Base-by-base conservation (phyloP, 805 yeast species). In the Cyberlindnera maritima region DNA sequence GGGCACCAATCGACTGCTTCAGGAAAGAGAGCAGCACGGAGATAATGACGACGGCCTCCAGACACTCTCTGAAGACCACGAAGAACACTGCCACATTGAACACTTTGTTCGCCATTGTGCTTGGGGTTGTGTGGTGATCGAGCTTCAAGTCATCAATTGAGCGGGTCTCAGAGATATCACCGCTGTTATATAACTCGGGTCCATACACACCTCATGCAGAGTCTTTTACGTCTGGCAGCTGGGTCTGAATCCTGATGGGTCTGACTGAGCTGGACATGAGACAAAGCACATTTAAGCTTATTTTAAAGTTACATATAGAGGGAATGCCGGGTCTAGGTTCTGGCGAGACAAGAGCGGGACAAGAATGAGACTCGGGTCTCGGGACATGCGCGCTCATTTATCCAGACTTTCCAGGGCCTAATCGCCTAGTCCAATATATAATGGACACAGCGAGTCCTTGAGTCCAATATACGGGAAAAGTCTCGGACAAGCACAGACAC, bases 21-120 rank as follows among this genome's bases (percentile, higher is more conserved):
- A 91, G 75, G 72, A 92, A 92, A 31, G 98, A 95, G 48, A 92
- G 75, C 54, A 92, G 74, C 40, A 92, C 97, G 9, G 98, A 89
- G 53, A 94, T 85, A 54, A 92, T 86, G 56, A 92, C 79, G 44
- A 90, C 83, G 17, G 98, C 99, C 71, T 92, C 99, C 54, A 92
- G 73, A 43, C 95, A 74, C 72, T 92, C 99, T 76, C 99, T 85
- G 67, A 92, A 85, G 49, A 90, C 94, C 56, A 91, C 85, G 70
- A 90, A 88, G 75, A 89, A 90, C 52, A 90, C 83, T 14, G 74
- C 69, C 44, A 71, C 76, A 61, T 69, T 59, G 50, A 59, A 59
- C 36, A 59, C 61, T 15, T 54, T 55, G 44, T 44, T 37, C 8
- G 46, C 51, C 46, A 39, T 41, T 25, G 42, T 43, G 43, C 15